These are phyloP conservation scores for Monilinia vaccinii-corymbosi DNA, from an alignment of 2,329 filamentous ascomycete genomes.

Conservation along the genomic window DNA sequence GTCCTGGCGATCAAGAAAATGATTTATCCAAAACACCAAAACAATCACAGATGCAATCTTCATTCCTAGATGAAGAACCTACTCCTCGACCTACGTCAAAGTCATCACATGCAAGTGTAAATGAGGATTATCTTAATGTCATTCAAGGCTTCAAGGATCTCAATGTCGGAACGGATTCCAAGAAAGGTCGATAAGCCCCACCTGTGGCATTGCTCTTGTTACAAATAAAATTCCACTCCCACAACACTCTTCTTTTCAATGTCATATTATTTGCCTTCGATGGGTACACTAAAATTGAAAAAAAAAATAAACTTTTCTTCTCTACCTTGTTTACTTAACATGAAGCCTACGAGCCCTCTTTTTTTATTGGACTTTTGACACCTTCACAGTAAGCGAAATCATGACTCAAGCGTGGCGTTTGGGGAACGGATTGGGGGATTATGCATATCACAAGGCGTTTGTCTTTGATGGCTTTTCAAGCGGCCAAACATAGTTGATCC, in stretches of 20 bases:
- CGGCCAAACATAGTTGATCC: background rate
- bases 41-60: constrained; percentile 12
- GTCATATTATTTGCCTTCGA: constrained; percentile 7
- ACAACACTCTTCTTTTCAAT: constrained; percentile 5
- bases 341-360: background rate
- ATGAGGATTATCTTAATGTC: background rate
- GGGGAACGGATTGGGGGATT: background rate
- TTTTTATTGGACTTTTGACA: background rate
- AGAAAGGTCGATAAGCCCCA: background rate
- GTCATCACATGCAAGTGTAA: background rate
- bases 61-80: constrained; percentile 4
- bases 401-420: constrained; percentile 9
- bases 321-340: background rate
- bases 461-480: background rate
- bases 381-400: background rate
- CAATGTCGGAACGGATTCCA: background rate
- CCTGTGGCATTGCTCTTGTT: background rate
- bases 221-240: background rate
- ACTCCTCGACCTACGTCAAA: constrained; percentile 1
- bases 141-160: background rate
- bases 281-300: background rate
- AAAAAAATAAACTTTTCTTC: constrained; percentile 1
- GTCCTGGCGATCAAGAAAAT: constrained; percentile 16
- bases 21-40: constrained; percentile 27
- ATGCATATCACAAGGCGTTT: background rate